A percentile compares a stretch with the other conserved stretches of the same genome.
These are phyloP conservation scores for Myriosclerotinia curreyana DNA, from an alignment of 2,329 filamentous ascomycete species.

Conservation along the genomic window DNA sequence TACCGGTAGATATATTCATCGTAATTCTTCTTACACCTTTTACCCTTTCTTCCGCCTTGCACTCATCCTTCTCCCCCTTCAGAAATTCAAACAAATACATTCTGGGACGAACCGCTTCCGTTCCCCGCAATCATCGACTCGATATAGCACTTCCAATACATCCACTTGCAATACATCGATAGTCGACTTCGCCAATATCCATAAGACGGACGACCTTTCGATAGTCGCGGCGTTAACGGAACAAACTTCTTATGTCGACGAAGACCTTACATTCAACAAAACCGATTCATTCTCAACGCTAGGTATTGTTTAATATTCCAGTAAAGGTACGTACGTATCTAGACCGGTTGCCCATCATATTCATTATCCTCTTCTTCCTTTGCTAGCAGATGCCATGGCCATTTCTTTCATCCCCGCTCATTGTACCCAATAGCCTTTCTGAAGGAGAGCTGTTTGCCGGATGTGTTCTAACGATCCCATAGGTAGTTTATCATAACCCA, in stretches of 20 bases:
- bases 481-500: background rate
- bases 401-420: constrained; percentile 8
- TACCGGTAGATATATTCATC: background rate
- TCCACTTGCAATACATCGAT: background rate
- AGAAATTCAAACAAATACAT: background rate
- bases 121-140: background rate
- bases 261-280: constrained; percentile 10
- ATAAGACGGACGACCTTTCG: background rate
- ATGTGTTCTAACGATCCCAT: constrained; percentile 1
- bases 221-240: constrained; percentile 6
- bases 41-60: background rate
- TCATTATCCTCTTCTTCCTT: background rate
- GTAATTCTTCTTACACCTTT: background rate
- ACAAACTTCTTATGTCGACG: constrained; percentile 4
- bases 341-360: background rate
- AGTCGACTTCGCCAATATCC: background rate
- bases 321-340: constrained; percentile 8
- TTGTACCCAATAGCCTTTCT: background rate
- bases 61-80: background rate
- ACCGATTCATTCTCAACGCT: constrained; percentile 3
- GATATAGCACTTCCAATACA: background rate
- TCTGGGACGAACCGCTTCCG: constrained; percentile 8
- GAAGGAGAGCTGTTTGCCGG: background rate
- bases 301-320: background rate
- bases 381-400: constrained; percentile 1